A percentile compares a stretch with the other conserved stretches of the same genome.
Conservation (phyloP, 2,329 filamentous ascomycete genomes). For the Ambrosiella beaveri region DNA sequence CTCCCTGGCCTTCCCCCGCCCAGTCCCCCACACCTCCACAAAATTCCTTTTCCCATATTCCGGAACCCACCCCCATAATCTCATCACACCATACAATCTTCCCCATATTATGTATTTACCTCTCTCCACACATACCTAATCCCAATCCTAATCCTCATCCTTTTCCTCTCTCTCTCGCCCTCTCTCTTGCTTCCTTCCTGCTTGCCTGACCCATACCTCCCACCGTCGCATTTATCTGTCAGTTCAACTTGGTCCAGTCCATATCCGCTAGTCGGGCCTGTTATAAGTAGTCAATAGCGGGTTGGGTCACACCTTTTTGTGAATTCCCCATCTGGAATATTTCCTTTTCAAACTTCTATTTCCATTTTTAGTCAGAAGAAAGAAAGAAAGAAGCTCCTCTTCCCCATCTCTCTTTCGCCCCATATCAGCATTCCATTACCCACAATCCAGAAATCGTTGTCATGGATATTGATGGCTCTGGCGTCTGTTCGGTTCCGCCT, state of each 20-base stretch:
- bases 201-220: neutral
- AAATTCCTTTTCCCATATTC: too few species aligned
- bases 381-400: neutral
- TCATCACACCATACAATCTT: neutral
- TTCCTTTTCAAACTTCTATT: neutral
- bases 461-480: slow-evolving; percentile 3
- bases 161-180: neutral
- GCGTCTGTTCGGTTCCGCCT: neutral
- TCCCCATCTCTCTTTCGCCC: neutral
- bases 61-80: neutral
- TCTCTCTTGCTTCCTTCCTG: neutral
- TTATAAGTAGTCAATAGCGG: too few species aligned
- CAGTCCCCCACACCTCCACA: too few species aligned
- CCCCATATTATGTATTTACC: neutral
- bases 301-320: too few species aligned
- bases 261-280: too few species aligned
- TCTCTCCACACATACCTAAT: neutral
- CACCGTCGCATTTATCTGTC: neutral
- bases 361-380: too few species aligned
- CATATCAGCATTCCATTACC: neutral
- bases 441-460: neutral
- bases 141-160: neutral
- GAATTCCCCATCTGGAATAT: neutral
- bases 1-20: too few species aligned
- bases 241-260: neutral